Percentiles rank a stretch among this genome's conserved stretches.
Conservation (phyloP, 2,329 filamentous ascomycete species). For the Kalaharituber pfeilii region DNA sequence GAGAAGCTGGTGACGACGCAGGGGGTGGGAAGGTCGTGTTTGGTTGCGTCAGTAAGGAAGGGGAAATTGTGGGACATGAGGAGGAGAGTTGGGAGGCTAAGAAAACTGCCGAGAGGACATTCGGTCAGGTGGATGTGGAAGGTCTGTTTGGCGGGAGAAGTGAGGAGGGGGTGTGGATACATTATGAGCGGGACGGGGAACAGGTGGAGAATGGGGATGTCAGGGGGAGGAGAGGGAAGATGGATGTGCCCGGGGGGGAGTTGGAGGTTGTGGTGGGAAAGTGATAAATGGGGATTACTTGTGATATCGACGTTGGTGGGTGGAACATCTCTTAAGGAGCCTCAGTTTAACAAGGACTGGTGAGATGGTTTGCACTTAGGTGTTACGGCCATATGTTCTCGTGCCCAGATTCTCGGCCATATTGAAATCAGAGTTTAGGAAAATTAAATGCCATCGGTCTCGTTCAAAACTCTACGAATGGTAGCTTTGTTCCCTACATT, state of each 20-base stretch:
- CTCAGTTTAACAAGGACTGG: too few relatives aligned
- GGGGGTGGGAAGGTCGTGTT: neutral
- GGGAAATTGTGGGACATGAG: constrained; percentile 16
- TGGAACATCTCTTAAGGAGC: too few relatives aligned
- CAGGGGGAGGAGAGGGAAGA: constrained; percentile 3
- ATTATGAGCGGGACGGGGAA: constrained; percentile 1
- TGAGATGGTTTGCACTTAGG: too few relatives aligned
- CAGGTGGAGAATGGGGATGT: constrained; percentile 6
- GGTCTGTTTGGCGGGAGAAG: neutral
- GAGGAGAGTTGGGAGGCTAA: constrained; percentile 3
- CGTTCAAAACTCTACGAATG: too few relatives aligned
- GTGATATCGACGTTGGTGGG: too few relatives aligned
- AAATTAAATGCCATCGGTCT: too few relatives aligned
- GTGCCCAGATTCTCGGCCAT: too few relatives aligned
- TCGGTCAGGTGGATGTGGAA: neutral
- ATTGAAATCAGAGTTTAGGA: too few relatives aligned
- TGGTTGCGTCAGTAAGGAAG: neutral
- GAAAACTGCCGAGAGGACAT: neutral
- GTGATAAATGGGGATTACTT: neutral
- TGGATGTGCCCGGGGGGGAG: constrained; percentile 17
- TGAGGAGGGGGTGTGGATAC: constrained; percentile 7
- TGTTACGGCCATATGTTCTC: too few relatives aligned
- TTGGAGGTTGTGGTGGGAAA: neutral
- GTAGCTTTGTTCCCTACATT: too few relatives aligned
- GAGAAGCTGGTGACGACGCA: neutral